phyloP scores from a whole-genome alignment of 225 moss, liverwort and hornwort species.

The Pleurozium schreberi region DNA sequence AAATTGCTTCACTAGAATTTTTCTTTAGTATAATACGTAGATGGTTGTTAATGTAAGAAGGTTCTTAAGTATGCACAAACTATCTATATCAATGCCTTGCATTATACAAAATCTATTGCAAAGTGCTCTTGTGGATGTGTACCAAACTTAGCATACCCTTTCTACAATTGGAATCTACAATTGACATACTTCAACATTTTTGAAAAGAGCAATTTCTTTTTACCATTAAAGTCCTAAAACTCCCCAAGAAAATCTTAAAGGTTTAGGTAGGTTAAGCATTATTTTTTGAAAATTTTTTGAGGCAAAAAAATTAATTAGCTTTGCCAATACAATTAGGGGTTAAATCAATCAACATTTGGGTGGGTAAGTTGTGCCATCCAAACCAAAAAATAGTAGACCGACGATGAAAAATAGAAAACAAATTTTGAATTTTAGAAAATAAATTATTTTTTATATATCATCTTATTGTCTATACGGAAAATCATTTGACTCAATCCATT shows the following conservation, averaged over 20 bases:
- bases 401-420: not conserved
- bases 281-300: not conserved
- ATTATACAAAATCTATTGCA: not conserved
- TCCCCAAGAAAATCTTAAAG: accelerated
- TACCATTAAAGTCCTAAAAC: not conserved
- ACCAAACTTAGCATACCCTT: not conserved
- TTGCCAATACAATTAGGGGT: accelerated
- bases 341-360: accelerated
- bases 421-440: too few species aligned
- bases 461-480: not conserved
- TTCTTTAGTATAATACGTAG: not conserved
- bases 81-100: not conserved
- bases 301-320: not conserved
- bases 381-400: not conserved
- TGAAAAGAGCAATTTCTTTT: not conserved
- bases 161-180: not conserved
- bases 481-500: not conserved
- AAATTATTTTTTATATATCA: too few species aligned
- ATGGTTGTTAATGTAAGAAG: not conserved
- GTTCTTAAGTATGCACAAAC: not conserved
- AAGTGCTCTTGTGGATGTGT: not conserved
- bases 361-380: not conserved
- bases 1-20: not conserved
- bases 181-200: not conserved
- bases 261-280: accelerated